These are phyloP conservation scores for Komagataella populi DNA, from an alignment of 805 yeast species.

Conservation along the genomic window DNA sequence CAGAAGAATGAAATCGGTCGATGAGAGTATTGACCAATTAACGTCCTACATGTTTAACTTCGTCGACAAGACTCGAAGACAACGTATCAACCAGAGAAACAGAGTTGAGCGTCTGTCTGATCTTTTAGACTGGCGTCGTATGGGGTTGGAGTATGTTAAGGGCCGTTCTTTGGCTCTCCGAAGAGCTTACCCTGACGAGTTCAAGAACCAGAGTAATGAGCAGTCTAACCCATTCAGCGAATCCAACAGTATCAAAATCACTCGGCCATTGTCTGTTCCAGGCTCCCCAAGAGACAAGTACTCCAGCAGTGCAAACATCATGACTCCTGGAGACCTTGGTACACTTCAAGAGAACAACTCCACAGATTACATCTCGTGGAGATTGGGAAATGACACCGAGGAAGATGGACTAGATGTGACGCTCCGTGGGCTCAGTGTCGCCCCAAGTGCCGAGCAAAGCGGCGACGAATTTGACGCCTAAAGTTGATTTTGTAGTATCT, in stretches of 20 bases:
- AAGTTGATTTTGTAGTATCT: background rate
- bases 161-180: constrained; percentile 87
- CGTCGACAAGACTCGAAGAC: constrained; percentile 82
- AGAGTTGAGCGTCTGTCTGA: constrained; percentile 92
- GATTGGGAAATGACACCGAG: constrained; percentile 25
- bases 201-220: constrained; percentile 21
- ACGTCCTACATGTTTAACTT: constrained; percentile 84
- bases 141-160: constrained; percentile 94
- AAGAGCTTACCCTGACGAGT: constrained; percentile 86
- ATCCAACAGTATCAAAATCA: constrained; percentile 46
- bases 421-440: constrained; percentile 21
- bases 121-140: constrained; percentile 91
- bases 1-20: constrained; percentile 82
- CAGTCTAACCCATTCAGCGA: constrained; percentile 19
- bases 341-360: constrained; percentile 83
- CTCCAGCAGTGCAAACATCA: constrained; percentile 38
- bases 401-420: constrained; percentile 18
- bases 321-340: constrained; percentile 99
- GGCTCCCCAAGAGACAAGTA: constrained; percentile 80
- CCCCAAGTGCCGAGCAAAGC: constrained; percentile 13
- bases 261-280: constrained; percentile 92
- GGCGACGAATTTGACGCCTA: background rate
- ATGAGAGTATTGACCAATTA: constrained; percentile 85
- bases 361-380: constrained; percentile 65
- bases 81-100: constrained; percentile 94